Conservation (phyloP, 305 asterid genomes). For the Fraxinus latifolia region DNA sequence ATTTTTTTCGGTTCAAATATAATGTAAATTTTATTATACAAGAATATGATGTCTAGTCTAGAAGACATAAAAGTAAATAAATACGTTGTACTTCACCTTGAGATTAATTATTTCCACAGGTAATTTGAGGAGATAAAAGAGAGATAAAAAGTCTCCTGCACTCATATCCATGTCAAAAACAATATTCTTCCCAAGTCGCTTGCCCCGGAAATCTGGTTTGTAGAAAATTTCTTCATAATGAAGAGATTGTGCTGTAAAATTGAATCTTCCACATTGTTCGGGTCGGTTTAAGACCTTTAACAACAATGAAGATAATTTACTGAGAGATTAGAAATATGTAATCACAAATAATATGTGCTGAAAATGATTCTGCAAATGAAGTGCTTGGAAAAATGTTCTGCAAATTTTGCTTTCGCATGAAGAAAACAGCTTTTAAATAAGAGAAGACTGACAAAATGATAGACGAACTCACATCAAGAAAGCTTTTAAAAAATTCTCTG, state of each 20-base stretch:
- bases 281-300: constrained; percentile 59
- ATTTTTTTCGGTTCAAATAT: neutral
- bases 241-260: constrained; percentile 59
- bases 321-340: neutral
- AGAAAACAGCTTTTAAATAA: neutral
- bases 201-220: constrained; percentile 56
- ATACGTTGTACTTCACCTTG: constrained; percentile 41
- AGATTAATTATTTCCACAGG: constrained; percentile 66
- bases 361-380: neutral
- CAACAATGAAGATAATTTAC: neutral
- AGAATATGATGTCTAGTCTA: neutral
- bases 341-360: neutral
- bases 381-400: neutral
- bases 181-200: constrained; percentile 53
- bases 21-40: neutral
- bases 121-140: constrained; percentile 72
- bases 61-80: neutral
- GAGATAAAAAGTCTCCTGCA: constrained; percentile 86
- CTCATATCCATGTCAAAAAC: constrained; percentile 97
- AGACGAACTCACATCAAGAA: constrained; percentile 56
- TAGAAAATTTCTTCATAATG: constrained; percentile 46
- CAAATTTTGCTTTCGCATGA: neutral
- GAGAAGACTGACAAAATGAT: neutral
- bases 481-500: constrained; percentile 57
- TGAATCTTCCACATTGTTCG: constrained; percentile 61